These are phyloP conservation scores for Aureobasidium lini DNA, from an alignment of 2,329 filamentous ascomycete genomes.

Conservation along the genomic window DNA sequence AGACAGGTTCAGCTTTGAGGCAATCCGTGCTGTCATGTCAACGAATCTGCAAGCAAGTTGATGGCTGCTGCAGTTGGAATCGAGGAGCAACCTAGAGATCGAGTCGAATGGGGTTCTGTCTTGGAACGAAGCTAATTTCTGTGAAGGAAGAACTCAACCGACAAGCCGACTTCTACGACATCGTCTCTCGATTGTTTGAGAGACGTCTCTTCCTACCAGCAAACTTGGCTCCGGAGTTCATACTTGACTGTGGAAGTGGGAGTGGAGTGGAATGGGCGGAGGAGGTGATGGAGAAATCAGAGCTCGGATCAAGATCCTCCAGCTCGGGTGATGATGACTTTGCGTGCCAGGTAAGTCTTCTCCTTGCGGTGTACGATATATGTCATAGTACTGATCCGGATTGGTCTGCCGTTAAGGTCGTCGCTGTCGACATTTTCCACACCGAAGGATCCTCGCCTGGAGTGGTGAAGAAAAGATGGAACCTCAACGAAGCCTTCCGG, in stretches of 20 bases:
- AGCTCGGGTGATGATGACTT: conserved; percentile 3
- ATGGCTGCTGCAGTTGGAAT: too few relatives aligned
- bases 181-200: conserved; percentile 22
- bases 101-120: neutral
- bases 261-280: conserved; percentile 27
- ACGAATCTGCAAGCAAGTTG: too few relatives aligned
- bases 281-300: conserved; percentile 27
- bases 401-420: conserved; percentile 18
- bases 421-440: conserved; percentile 28
- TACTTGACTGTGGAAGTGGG: conserved; percentile 29
- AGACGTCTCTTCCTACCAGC: conserved; percentile 19
- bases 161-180: conserved; percentile 23
- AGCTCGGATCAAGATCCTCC: conserved; percentile 15
- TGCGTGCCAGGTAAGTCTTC: conserved; percentile 15
- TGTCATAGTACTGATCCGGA: neutral
- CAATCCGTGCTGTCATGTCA: too few relatives aligned
- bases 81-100: neutral
- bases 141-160: conserved; percentile 23
- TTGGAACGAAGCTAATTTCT: neutral
- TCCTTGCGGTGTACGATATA: neutral
- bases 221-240: conserved; percentile 19
- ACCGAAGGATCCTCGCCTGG: conserved; percentile 18
- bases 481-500: conserved; percentile 27
- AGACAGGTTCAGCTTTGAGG: too few relatives aligned
- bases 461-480: conserved; percentile 24